Evolutionary conservation across 2,329 filamentous ascomycete species (phyloP), one percentile per base, ranked within the genome.

Genomic region (Epichloe festucae): DNA sequence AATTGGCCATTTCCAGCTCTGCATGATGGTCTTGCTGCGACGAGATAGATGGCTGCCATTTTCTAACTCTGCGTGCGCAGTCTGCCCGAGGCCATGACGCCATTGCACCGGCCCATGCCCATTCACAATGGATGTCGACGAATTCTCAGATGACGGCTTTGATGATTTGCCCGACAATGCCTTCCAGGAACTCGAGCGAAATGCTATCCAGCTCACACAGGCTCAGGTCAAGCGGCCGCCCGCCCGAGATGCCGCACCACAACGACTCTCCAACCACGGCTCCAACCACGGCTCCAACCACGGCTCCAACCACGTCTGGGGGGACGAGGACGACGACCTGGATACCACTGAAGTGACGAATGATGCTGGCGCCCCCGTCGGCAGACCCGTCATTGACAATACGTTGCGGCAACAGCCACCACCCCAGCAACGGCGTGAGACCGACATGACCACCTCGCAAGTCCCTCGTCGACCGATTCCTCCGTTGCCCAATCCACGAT

Each of bases 101-200:
- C 49, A 23, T 38, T 27, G 21, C 34, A 34, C 14, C 41, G 52
- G 46, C 49, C 55, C 59, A 55, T 56, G 46, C 49, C 56, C 59
- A 55, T 56, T 51, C 56, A 56, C 49, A 52, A 70, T 70, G 67
- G 66, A 69, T 53, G 52, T 68, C 68, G 78, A 82, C 67, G 76
- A 79, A 55, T 84, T 81, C 62, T 78, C 74, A 53, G 81, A 84
- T 62, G 81, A 82, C 61, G 79, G 74, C 54, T 72, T 85, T 58
- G 79, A 85, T 63, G 72, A 76, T 41, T 67, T 85, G 42, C 77
- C 80, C 56, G 71, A 75, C 55, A 73, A 75, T 55, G 71, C 71
- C 46, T 68, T 85, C 3, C 72, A 79, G 58, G 79, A 83, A 61
- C 76, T 85, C 55, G 82, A 85, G 61, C 75, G 77, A 59, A 75